These are phyloP conservation scores for Yarrowia sp. DNA, from an alignment of 805 yeast genomes.

Conservation along the genomic window DNA sequence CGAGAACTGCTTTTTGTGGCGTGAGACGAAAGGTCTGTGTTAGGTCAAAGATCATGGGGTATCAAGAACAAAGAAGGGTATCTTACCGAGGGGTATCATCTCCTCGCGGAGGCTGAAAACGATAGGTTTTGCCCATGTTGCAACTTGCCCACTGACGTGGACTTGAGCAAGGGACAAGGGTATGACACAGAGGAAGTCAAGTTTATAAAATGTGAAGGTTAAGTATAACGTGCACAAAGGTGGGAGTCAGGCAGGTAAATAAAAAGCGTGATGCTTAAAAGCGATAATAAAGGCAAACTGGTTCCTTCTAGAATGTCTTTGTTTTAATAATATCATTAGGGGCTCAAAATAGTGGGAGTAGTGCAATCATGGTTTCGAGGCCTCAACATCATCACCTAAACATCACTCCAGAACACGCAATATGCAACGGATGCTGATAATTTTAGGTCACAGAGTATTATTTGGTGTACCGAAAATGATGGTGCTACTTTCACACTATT, in stretches of 20 bases:
- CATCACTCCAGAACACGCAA: no score
- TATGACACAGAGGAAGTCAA: conserved; percentile 1
- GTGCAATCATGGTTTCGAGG: no score
- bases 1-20: conserved; percentile 5
- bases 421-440: no score
- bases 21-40: conserved; percentile 12
- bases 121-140: conserved; percentile 15
- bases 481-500: no score
- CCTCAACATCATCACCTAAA: no score
- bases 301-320: no score
- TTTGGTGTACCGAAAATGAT: no score
- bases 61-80: background rate
- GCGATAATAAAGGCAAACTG: no score
- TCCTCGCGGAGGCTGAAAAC: conserved; percentile 2
- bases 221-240: background rate
- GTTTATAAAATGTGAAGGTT: background rate
- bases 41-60: background rate
- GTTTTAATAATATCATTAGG: no score
- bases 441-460: no score
- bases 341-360: no score
- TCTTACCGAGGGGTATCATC: conserved; percentile 22
- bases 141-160: conserved; percentile 11
- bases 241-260: background rate
- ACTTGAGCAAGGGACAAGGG: conserved; percentile 18
- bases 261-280: background rate